Conservation (phyloP, 106 monocot genomes). For the Dendrobium officinale region DNA sequence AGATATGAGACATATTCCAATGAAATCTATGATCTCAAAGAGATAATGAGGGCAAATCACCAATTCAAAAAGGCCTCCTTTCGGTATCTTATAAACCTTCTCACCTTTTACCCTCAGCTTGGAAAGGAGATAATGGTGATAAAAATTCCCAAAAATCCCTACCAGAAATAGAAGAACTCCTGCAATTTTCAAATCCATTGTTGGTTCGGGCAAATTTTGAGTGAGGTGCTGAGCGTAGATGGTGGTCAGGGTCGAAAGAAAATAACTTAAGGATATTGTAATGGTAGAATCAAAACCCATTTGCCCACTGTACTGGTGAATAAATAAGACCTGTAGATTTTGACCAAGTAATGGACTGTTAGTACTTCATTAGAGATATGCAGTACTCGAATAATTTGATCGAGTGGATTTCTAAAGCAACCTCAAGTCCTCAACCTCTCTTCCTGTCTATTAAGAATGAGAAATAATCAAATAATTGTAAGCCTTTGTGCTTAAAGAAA, state of each 20-base stretch:
- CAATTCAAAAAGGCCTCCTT: slow-evolving; percentile 59
- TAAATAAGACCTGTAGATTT: slow-evolving; percentile 50
- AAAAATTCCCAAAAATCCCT: slow-evolving; percentile 72
- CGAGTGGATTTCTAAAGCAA: not conserved
- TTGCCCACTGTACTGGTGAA: slow-evolving; percentile 60
- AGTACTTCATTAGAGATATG: not conserved
- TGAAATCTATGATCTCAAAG: slow-evolving; percentile 62
- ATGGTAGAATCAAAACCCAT: slow-evolving; percentile 28
- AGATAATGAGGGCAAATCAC: slow-evolving; percentile 88
- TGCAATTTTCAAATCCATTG: slow-evolving; percentile 29
- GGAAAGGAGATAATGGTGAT: slow-evolving; percentile 68
- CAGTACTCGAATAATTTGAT: not conserved
- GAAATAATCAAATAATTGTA: not conserved
- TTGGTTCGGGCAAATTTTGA: slow-evolving; percentile 27
- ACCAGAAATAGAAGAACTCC: slow-evolving; percentile 51
- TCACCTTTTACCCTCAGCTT: slow-evolving; percentile 54
- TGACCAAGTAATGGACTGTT: not conserved
- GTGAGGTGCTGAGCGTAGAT: slow-evolving; percentile 65
- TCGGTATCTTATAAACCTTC: slow-evolving; percentile 64
- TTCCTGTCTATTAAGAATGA: not conserved
- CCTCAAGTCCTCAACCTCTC: not conserved
- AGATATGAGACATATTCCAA: slow-evolving; percentile 45
- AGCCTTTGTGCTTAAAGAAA: too few species aligned
- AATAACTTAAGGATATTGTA: slow-evolving; percentile 44
- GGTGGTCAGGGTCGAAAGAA: slow-evolving; percentile 19